Base-by-base conservation (phyloP, 2,329 filamentous ascomycete genomes). In the Alternaria brassicae region DNA sequence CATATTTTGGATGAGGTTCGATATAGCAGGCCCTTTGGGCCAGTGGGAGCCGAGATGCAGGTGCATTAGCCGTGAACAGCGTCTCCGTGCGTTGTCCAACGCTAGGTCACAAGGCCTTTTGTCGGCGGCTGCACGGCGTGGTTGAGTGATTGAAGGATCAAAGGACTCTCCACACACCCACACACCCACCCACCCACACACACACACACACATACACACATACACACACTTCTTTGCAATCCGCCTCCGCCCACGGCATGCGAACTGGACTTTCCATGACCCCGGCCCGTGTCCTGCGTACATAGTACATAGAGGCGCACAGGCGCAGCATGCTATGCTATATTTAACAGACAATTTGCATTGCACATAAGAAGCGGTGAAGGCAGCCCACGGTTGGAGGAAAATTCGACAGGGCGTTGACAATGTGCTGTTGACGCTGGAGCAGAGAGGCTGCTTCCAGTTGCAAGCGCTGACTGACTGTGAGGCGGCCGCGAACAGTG, bases 31-130 rank as follows among this genome's bases (percentile, higher is more conserved):
- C 63, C 62, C 67, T 65, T 65, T 68, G 61, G 71, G 69, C 65
- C 62, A 63, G 61, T 72, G 72, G 72, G 61, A 66, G 68, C 72
- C 69, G 69, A 74, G 61, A 34, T 55, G 44, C 52, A 56, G 52
- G 64, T 72, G 74, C 75, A 77, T 76, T 72, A 75, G 73, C 68
- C 67, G 67, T 70, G 72, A 72, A 73, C 72, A 71, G 67, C 66
- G 68, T 71, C 74, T 72, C 74, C 72, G 72, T 74, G 69, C 73
- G 63, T 58, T 68, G 47, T 66, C 72, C 72, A 65, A 63, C 61
- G 62, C 60, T 32, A 61, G 63, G 64, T 63, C 65, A 65, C 64
- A 72, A 62, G 62, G 62, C 68, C 44, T 54, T 63, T 61, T 52
- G 56, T 62, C 62, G 56, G 65, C 62, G 65, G 56, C 55, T 8